phyloP scores from a whole-genome alignment of 768 basidiomycete species.

The Collybiopsis luxurians region DNA sequence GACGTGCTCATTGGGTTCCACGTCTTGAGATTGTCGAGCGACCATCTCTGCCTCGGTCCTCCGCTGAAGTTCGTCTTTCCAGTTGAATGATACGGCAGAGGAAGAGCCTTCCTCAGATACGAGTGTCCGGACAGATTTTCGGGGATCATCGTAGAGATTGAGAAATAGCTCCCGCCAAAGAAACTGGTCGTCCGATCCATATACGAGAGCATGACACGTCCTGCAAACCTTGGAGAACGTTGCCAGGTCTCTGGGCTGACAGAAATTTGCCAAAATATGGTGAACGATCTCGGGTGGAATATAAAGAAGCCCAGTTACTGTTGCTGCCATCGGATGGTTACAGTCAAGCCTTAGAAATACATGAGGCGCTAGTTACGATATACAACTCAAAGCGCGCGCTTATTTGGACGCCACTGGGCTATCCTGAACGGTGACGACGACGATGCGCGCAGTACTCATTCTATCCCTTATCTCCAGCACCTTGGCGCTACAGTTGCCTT shows the following conservation, averaged over 20 bases:
- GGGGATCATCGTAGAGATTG: constrained; percentile 65
- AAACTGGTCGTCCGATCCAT: constrained; percentile 48
- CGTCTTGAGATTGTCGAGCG: constrained; percentile 4
- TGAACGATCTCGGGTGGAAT: constrained; percentile 62
- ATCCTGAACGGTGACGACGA: neutral
- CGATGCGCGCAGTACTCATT: constrained; percentile 3
- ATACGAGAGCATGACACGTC: constrained; percentile 45
- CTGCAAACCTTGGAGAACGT: constrained; percentile 56
- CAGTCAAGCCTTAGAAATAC: neutral
- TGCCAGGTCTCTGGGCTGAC: constrained; percentile 57
- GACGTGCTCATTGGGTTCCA: constrained; percentile 8
- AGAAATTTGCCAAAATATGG: constrained; percentile 51
- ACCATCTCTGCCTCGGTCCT: constrained; percentile 41
- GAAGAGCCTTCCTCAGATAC: constrained; percentile 9
- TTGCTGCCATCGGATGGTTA: neutral
- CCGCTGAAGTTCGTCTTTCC: constrained; percentile 34
- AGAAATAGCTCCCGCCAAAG: constrained; percentile 73
- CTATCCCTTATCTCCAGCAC: neutral
- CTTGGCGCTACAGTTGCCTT: constrained; percentile 42
- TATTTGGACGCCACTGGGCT: no score
- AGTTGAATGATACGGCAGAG: constrained; percentile 15
- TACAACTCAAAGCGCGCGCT: no score
- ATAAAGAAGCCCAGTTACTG: constrained; percentile 15
- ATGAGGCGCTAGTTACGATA: no score
- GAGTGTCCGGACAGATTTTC: constrained; percentile 22